Conservation (phyloP, 108 stramenopile genomes). For the Cyclostephanos tholiformis region DNA sequence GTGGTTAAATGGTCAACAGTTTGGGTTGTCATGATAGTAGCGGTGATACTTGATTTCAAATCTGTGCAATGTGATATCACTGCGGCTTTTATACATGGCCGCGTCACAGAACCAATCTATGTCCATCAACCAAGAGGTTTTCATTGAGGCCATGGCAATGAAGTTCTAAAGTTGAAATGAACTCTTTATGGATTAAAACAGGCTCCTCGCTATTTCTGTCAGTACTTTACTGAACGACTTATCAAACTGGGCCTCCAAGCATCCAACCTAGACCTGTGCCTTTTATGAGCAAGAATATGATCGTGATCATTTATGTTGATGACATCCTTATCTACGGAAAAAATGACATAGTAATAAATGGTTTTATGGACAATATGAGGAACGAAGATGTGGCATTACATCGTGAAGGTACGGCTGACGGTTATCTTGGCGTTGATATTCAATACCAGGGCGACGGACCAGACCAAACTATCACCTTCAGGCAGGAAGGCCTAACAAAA, state of each 20-base stretch:
- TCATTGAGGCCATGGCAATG: background rate
- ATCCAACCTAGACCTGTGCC: constrained; percentile 47
- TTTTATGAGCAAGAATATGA: constrained; percentile 26
- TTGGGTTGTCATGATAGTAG: constrained; percentile 24
- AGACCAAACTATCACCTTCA: constrained; percentile 16
- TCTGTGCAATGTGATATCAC: constrained; percentile 32
- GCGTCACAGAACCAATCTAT: constrained; percentile 30
- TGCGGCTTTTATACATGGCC: constrained; percentile 57
- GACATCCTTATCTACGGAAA: too few relatives aligned
- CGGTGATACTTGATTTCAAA: background rate
- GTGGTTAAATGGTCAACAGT: constrained; percentile 52
- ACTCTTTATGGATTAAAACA: constrained; percentile 8
- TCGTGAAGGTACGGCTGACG: constrained; percentile 2
- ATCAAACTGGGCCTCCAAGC: constrained; percentile 43
- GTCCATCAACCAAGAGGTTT: too few relatives aligned
- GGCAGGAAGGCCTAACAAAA: constrained; percentile 51
- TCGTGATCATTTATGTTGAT: constrained; percentile 47
- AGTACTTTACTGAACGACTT: constrained; percentile 37
- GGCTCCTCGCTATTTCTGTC: too few relatives aligned
- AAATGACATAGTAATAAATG: too few relatives aligned
- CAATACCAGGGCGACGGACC: background rate
- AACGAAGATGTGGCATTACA: too few relatives aligned
- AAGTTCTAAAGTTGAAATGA: background rate
- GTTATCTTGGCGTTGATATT: constrained; percentile 25
- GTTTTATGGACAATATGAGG: too few relatives aligned